A percentile compares a stretch with the other conserved stretches of the same genome.
Conservation (phyloP, 169 alveolate species). For the Cryptosporidium canis region DNA sequence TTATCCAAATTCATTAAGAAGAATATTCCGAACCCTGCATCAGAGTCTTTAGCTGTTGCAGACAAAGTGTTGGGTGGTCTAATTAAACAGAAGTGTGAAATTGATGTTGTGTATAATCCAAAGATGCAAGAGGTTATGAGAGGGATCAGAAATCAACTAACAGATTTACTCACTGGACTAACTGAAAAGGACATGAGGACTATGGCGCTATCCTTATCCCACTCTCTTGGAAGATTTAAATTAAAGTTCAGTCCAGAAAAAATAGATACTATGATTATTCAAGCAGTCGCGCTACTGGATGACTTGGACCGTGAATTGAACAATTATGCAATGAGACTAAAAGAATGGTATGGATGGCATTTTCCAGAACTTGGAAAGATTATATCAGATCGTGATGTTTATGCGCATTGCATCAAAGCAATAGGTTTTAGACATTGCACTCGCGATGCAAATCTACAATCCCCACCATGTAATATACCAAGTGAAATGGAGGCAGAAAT, state of each 20-base stretch:
- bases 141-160: constrained; percentile 86
- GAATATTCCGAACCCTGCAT: constrained; percentile 83
- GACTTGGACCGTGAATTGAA: constrained; percentile 97
- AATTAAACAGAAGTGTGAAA: constrained; percentile 86
- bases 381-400: constrained; percentile 91
- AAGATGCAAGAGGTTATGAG: constrained; percentile 87
- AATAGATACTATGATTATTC: constrained; percentile 98
- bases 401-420: constrained; percentile 89
- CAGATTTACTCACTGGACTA: constrained; percentile 85
- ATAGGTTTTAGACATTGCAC: constrained; percentile 90
- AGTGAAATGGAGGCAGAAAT: constrained; percentile 95
- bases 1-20: constrained; percentile 93
- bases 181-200: constrained; percentile 85
- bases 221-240: constrained; percentile 92
- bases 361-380: constrained; percentile 99
- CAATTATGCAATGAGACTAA: constrained; percentile 98
- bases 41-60: constrained; percentile 77
- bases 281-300: constrained; percentile 98
- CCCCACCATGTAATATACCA: constrained; percentile 83
- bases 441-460: constrained; percentile 79
- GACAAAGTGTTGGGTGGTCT: constrained; percentile 89
- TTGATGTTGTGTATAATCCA: constrained; percentile 83
- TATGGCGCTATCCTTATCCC: constrained; percentile 91
- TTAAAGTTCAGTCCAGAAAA: constrained; percentile 98
- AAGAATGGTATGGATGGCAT: constrained; percentile 99